Evolutionary conservation across 2,329 filamentous ascomycete genomes (phyloP).

Genomic region (Zymoseptoria pseudotritici): DNA sequence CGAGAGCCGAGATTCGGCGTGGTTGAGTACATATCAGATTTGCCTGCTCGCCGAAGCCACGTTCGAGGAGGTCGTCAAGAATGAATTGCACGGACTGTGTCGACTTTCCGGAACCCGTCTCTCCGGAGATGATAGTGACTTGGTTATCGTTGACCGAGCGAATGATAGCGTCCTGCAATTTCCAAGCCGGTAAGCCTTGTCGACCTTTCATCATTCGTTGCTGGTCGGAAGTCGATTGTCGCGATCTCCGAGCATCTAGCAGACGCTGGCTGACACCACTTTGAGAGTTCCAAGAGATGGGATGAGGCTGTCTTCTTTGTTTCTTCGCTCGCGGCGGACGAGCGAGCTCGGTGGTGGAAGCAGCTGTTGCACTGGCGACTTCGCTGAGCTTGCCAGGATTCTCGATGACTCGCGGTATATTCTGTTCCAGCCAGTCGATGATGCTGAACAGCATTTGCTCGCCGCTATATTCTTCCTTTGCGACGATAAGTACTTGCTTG

Average conservation of each 20-base stretch:
- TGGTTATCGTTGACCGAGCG: slow-evolving; percentile 67
- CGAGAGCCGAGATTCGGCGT: slow-evolving; percentile 85
- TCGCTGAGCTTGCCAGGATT: slow-evolving; percentile 77
- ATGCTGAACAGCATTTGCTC: slow-evolving; percentile 89
- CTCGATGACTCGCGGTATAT: slow-evolving; percentile 74
- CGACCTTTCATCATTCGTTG: slow-evolving; percentile 69
- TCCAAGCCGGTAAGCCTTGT: slow-evolving; percentile 78
- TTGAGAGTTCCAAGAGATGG: slow-evolving; percentile 58
- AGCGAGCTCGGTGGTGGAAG: slow-evolving; percentile 36
- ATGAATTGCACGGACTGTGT: slow-evolving; percentile 96
- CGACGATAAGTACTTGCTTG: slow-evolving; percentile 65
- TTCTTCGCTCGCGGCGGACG: slow-evolving; percentile 27
- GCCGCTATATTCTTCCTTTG: slow-evolving; percentile 62
- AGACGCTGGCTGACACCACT: slow-evolving; percentile 51
- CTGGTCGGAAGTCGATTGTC: slow-evolving; percentile 58
- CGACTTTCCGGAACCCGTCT: slow-evolving; percentile 94
- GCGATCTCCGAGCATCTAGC: slow-evolving; percentile 57
- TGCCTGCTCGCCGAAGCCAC: slow-evolving; percentile 64
- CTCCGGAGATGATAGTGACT: slow-evolving; percentile 93
- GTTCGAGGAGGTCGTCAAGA: slow-evolving; percentile 77
- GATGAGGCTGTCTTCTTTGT: slow-evolving; percentile 37
- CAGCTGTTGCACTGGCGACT: slow-evolving; percentile 67
- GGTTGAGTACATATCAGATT: slow-evolving; percentile 97
- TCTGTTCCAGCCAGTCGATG: slow-evolving; percentile 83
- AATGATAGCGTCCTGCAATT: slow-evolving; percentile 68